These are phyloP conservation scores for Oleoguttula mirabilis DNA, from an alignment of 495 filamentous ascomycete genomes.

Conservation along the genomic window DNA sequence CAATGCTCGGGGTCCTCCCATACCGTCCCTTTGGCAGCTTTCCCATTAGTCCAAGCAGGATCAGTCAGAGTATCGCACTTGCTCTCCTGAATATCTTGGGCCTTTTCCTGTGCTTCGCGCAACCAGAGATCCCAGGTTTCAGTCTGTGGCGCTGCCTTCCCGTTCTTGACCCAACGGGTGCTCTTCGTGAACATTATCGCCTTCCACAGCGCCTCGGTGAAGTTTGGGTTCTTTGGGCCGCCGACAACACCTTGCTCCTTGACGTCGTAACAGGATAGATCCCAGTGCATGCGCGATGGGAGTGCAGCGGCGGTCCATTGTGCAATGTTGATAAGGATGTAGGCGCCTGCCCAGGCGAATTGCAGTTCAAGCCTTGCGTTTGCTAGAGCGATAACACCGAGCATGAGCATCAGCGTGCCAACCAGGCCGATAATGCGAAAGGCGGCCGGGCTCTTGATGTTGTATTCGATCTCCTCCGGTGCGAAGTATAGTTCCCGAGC, in stretches of 20 bases:
- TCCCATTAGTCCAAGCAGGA: not conserved
- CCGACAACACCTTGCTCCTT: constrained; percentile 22
- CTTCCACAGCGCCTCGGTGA: constrained; percentile 36
- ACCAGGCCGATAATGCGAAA: constrained; percentile 34
- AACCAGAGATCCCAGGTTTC: constrained; percentile 33
- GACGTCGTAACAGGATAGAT: constrained; percentile 29
- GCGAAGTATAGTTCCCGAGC: constrained; percentile 33
- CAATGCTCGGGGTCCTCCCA: not conserved
- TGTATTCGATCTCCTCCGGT: constrained; percentile 34
- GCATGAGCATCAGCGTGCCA: constrained; percentile 38
- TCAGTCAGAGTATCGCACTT: not conserved
- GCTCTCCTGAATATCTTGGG: not conserved
- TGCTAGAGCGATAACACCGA: constrained; percentile 36
- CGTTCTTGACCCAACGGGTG: constrained; percentile 28
- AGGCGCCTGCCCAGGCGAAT: constrained; percentile 33
- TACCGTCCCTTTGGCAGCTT: not conserved
- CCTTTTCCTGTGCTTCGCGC: constrained; percentile 18
- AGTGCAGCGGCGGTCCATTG: constrained; percentile 39
- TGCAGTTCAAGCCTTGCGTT: constrained; percentile 33
- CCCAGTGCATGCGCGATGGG: constrained; percentile 32
- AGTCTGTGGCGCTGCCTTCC: constrained; percentile 31
- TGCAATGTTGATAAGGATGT: constrained; percentile 34
- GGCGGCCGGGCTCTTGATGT: constrained; percentile 21
- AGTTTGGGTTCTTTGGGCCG: constrained; percentile 24
- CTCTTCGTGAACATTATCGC: constrained; percentile 31